phyloP scores from a whole-genome alignment of 495 filamentous ascomycete species.

The Parathielavia hyrcaniae region DNA sequence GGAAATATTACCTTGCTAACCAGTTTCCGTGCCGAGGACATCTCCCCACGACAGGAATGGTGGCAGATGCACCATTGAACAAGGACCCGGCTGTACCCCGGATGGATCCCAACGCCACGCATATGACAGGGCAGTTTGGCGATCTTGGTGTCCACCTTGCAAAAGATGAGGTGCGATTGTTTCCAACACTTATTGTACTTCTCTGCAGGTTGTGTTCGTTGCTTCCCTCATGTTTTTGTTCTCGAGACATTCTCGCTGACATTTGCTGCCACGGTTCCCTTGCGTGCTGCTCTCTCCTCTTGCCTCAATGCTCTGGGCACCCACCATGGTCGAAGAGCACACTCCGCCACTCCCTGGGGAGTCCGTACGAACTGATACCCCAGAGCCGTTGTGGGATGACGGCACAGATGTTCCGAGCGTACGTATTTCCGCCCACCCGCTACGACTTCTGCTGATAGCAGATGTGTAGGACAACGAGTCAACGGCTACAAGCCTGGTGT shows the following conservation, averaged over 20 bases:
- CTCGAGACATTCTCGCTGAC: not conserved
- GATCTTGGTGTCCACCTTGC: not conserved
- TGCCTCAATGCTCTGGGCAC: not conserved
- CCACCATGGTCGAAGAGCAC: not conserved
- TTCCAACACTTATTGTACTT: not conserved
- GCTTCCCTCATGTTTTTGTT: not conserved
- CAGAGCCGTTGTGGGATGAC: not conserved
- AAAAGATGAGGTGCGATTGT: not conserved
- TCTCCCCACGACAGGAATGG: too few relatives aligned
- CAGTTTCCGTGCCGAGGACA: too few relatives aligned
- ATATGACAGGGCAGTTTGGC: too few relatives aligned
- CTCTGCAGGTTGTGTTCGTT: not conserved
- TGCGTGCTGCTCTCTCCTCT: too few relatives aligned
- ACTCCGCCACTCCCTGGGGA: not conserved
- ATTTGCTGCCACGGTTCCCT: not conserved
- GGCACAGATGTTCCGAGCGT: not conserved
- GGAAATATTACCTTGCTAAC: too few relatives aligned
- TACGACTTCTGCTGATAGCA: too few relatives aligned
- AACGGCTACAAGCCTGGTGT: not conserved
- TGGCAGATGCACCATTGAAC: too few relatives aligned
- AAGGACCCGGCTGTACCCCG: not conserved
- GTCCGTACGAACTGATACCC: not conserved
- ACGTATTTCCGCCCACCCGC: too few relatives aligned
- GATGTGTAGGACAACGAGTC: not conserved
- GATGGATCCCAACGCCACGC: not conserved